Evolutionary conservation across 1,284 basidiomycete genomes (phyloP), one percentile per base, ranked within the genome.

Genomic region (Leccinum subrobustum): DNA sequence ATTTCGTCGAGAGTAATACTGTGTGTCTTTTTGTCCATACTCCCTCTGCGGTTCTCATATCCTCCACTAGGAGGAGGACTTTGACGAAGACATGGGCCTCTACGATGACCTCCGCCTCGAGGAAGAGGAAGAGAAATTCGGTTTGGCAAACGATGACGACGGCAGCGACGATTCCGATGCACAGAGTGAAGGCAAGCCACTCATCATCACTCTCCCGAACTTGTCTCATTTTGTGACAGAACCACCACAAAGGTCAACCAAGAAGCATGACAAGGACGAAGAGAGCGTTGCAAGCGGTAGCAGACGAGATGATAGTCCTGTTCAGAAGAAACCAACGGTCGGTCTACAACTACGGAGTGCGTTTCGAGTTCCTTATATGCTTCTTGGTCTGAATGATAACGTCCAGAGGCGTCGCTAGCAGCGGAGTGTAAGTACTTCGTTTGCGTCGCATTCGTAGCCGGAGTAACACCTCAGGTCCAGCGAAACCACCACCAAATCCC

Each of bases 81-180:
- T 98, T 75, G 95, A 98, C 64, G 96, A 97, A 75, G 95, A 99
- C 71, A 92, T 96, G 74, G 96, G 94, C 56, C 93, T 99, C 63
- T 99, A 99, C 70, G 97, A 99, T 71, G 96, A 99, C 52, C 93
- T 99, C 67, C 94, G 95, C 70, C 89, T 99, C 56, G 94, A 98
- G 69, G 96, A 98, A 71, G 95, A 98, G 73, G 96, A 99, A 73
- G 96, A 96, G 79, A 88, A 91, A 69, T 95, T 90, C 71, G 92
- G 92, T 57, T 79, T 93, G 59, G 86, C 83, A 57, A 83, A 84
- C 60, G 84, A 84, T 57, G 93, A 96, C 54, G 89, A 92, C 59
- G 85, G 82, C 29, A 85, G 81, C 58, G 87, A 87, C 58, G 87
- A 85, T 58, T 91, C 89, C 2, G 90, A 89, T 61, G 82, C 81